Percentiles rank a stretch among this genome's conserved stretches.
Evolutionary conservation across 2,329 filamentous ascomycete genomes (phyloP).

Genomic region (Beauveria pseudobassiana): DNA sequence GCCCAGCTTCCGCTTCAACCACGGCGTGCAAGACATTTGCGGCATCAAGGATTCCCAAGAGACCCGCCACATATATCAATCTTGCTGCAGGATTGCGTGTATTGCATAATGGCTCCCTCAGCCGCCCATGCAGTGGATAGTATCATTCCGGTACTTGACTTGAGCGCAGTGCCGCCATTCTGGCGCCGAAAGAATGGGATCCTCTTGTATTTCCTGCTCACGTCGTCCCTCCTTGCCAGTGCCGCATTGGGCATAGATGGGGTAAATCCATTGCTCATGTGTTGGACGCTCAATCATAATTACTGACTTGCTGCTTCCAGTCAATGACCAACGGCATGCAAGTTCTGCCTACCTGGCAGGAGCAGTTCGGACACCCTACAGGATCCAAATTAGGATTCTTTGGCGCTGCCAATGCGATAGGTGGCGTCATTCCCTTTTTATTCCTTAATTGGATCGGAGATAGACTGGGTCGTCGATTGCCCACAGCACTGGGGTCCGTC

Average conservation of each 20-base stretch:
- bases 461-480: conserved; percentile 25
- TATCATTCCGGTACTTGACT: conserved; percentile 24
- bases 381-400: conserved; percentile 32
- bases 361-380: conserved; percentile 29
- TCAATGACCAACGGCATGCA: conserved; percentile 35
- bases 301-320: conserved; percentile 13
- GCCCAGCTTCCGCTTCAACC: background rate
- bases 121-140: conserved; percentile 24
- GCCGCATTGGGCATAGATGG: conserved; percentile 35
- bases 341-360: conserved; percentile 29
- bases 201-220: conserved; percentile 34
- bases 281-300: background rate
- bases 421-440: conserved; percentile 30
- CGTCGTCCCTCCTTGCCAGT: conserved; percentile 34
- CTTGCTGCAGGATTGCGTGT: background rate
- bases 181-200: conserved; percentile 34
- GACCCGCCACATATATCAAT: background rate
- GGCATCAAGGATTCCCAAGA: background rate
- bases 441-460: conserved; percentile 30
- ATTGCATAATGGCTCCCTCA: conserved; percentile 24
- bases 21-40: background rate
- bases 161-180: conserved; percentile 24
- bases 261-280: conserved; percentile 19
- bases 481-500: conserved; percentile 29
- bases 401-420: conserved; percentile 31